These are phyloP conservation scores for Cardamine occulta DNA, from an alignment of 345 rosid genomes.

Conservation along the genomic window DNA sequence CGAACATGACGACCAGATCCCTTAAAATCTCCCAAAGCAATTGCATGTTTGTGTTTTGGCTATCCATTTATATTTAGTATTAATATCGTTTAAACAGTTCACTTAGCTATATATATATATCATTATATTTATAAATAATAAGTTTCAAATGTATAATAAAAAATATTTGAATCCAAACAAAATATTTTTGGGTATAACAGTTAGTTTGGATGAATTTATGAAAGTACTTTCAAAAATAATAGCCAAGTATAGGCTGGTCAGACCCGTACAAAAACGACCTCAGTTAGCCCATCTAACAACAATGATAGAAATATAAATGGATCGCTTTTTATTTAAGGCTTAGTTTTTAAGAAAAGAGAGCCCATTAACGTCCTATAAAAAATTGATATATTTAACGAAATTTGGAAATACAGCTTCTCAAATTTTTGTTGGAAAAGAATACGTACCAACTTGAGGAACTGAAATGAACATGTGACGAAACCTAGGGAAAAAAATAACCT, in stretches of 20 bases:
- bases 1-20: background rate
- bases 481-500: background rate
- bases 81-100: too few species aligned
- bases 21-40: background rate
- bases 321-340: background rate
- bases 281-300: background rate
- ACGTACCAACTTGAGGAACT: background rate
- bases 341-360: background rate
- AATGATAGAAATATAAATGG: background rate
- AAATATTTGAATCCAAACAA: too few species aligned
- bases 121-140: too few species aligned
- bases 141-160: too few species aligned
- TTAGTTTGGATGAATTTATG: background rate
- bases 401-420: background rate
- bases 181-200: too few species aligned
- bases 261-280: background rate
- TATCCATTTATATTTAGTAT: too few species aligned
- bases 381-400: background rate
- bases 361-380: conserved; percentile 8
- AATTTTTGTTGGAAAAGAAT: background rate
- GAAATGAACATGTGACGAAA: background rate
- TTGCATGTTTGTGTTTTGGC: background rate
- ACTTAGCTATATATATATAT: too few species aligned
- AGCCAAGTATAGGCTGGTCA: background rate
- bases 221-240: background rate